These are phyloP conservation scores for Xylariomycetidae sp. DNA, from an alignment of 2,329 filamentous ascomycete genomes.

Conservation along the genomic window DNA sequence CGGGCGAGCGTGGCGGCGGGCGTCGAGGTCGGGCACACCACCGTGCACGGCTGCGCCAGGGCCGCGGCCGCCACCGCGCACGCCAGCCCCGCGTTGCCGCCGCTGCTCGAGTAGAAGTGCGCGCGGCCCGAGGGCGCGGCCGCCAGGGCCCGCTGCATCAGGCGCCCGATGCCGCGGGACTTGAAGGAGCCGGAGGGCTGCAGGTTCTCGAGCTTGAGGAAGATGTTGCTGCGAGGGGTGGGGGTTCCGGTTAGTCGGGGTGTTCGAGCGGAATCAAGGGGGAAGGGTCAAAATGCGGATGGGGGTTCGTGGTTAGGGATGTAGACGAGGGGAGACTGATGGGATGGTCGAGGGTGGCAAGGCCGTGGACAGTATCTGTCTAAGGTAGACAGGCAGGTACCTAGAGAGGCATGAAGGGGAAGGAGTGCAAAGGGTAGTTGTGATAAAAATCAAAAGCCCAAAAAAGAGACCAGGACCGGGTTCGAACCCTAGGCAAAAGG, in stretches of 20 bases:
- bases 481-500: too few relatives aligned
- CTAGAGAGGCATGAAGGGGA: too few relatives aligned
- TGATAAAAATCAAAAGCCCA: too few relatives aligned
- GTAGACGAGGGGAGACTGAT: conserved; percentile 1
- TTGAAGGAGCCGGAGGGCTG: conserved; percentile 87
- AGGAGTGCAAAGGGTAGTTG: too few relatives aligned
- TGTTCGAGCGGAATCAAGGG: too few relatives aligned
- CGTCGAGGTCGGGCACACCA: conserved; percentile 65
- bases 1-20: conserved; percentile 66
- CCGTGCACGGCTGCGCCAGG: conserved; percentile 61
- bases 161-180: conserved; percentile 68
- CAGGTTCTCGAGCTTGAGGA: conserved; percentile 78
- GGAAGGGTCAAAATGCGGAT: too few relatives aligned
- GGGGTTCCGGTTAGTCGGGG: too few relatives aligned
- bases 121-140: conserved; percentile 27
- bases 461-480: too few relatives aligned
- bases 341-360: neutral
- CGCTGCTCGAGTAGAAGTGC: conserved; percentile 76
- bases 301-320: too few relatives aligned
- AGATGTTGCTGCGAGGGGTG: conserved; percentile 68
- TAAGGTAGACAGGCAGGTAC: too few relatives aligned
- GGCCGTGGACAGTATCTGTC: conserved; percentile 9
- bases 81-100: conserved; percentile 80
- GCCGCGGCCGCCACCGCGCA: conserved; percentile 66
- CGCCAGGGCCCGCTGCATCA: conserved; percentile 45